These are phyloP conservation scores for Euphrasia confusa DNA, from an alignment of 257 asterid species.

Conservation along the genomic window DNA sequence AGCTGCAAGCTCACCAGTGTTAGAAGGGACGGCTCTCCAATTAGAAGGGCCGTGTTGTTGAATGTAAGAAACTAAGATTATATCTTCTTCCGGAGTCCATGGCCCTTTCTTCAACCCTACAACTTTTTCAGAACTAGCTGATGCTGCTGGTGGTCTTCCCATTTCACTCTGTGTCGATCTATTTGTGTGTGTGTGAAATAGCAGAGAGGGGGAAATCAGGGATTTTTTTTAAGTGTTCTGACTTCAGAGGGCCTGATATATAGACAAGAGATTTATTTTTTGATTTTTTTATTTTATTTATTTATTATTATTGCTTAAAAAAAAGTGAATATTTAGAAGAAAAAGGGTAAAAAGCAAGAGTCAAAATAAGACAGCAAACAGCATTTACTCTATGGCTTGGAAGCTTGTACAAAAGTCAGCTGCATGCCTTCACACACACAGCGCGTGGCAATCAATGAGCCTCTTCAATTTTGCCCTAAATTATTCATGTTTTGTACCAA, in stretches of 20 bases:
- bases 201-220: not conserved
- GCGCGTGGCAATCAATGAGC: too few relatives aligned
- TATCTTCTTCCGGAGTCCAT: slow-evolving; percentile 95
- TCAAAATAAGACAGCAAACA: slow-evolving; percentile 59
- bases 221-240: not conserved
- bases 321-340: not conserved
- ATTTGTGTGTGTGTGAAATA: not conserved
- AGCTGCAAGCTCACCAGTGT: slow-evolving; percentile 49
- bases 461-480: too few relatives aligned
- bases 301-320: too few relatives aligned
- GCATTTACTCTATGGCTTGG: slow-evolving; percentile 50
- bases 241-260: not conserved
- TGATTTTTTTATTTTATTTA: too few relatives aligned
- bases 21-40: slow-evolving; percentile 73
- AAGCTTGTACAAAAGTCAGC: slow-evolving; percentile 49
- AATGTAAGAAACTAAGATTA: slow-evolving; percentile 71
- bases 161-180: slow-evolving; percentile 17
- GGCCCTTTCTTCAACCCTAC: slow-evolving; percentile 80
- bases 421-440: not conserved
- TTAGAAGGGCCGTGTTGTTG: slow-evolving; percentile 84
- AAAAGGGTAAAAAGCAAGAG: slow-evolving; percentile 28
- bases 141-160: slow-evolving; percentile 68
- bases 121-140: slow-evolving; percentile 51
- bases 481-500: too few relatives aligned
- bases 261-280: not conserved